Percentiles rank a stretch among this genome's conserved stretches.
Conservation (phyloP, 805 yeast genomes). For the Hagleromyces aurorensis region DNA sequence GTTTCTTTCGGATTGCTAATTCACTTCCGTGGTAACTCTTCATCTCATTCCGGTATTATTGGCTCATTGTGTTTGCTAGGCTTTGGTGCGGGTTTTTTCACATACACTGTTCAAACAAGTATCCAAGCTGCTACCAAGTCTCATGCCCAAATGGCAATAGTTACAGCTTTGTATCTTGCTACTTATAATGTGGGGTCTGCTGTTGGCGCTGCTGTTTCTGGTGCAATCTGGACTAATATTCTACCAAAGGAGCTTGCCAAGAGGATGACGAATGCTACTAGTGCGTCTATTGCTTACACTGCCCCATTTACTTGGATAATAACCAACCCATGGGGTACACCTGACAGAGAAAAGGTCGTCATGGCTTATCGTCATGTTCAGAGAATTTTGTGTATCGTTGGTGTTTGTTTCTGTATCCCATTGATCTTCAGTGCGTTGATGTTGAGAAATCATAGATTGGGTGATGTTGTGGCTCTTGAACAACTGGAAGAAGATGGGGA, state of each 20-base stretch:
- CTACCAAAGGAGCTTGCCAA: slow-evolving; percentile 37
- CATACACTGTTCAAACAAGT: slow-evolving; percentile 58
- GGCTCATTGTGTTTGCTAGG: slow-evolving; percentile 62
- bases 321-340: slow-evolving; percentile 47
- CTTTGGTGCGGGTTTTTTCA: slow-evolving; percentile 67
- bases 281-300: slow-evolving; percentile 37
- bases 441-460: slow-evolving; percentile 44
- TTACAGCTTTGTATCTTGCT: slow-evolving; percentile 48
- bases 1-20: slow-evolving; percentile 52
- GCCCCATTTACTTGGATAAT: slow-evolving; percentile 42
- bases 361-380: slow-evolving; percentile 48
- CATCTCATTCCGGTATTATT: slow-evolving; percentile 48
- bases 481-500: slow-evolving; percentile 3
- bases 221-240: slow-evolving; percentile 63
- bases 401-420: slow-evolving; percentile 45
- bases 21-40: slow-evolving; percentile 44
- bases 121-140: slow-evolving; percentile 45
- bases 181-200: slow-evolving; percentile 57
- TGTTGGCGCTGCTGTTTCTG: slow-evolving; percentile 53
- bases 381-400: slow-evolving; percentile 44
- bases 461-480: slow-evolving; percentile 11
- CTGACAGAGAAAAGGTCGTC: slow-evolving; percentile 45
- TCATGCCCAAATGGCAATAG: slow-evolving; percentile 59
- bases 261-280: slow-evolving; percentile 30
- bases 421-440: slow-evolving; percentile 39